Base-by-base conservation (phyloP, 768 basidiomycete genomes). In the Lactarius sanguifluus region DNA sequence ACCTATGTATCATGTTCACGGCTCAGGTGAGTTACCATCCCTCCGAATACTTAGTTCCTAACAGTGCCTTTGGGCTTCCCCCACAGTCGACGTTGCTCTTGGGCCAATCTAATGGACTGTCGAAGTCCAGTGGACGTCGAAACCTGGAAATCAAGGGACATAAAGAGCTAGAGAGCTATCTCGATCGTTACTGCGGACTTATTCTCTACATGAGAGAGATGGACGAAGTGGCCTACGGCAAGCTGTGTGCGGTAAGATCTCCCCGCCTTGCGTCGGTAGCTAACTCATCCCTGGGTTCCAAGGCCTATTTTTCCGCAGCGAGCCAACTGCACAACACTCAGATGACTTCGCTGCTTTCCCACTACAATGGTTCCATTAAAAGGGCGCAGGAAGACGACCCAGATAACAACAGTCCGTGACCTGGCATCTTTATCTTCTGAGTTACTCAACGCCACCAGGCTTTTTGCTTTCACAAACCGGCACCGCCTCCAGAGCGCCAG, bases 161-260 rank as follows among this genome's bases (percentile, higher is more conserved):
- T 76, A 81, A 81, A 60, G 81, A 84, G 20, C 81, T 97, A 75
- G 94, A 98, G 73, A 80, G 81, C 41, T 93, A 94, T 75, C 82
- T 98, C 23, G 92, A 90, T 28, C 84, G 90, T 54, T 98, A 98
- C 76, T 85, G 90, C 36, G 96, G 96, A 1, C 76, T 98, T 61
- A 86, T 98, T 77, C 80, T 98, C 20, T 98, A 96, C 74, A 78
- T 98, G 64, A 96, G 94, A 75, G 96, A 98, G 79, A 96, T 98
- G 92, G 95, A 97, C 67, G 93, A 97, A 75, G 79, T 77, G 62
- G 77, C 91, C 28, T 98, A 98, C 75, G 90, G 88, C 52, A 93
- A 91, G 73, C 78, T 98, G 36, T 98, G 95, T 73, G 93, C 90
- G 45, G 96, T 96, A 73, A 64, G 90, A 82, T 15, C 2, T 25